phyloP scores from a whole-genome alignment of 352 stramenopile genomes.

The Pythium periplocum region DNA sequence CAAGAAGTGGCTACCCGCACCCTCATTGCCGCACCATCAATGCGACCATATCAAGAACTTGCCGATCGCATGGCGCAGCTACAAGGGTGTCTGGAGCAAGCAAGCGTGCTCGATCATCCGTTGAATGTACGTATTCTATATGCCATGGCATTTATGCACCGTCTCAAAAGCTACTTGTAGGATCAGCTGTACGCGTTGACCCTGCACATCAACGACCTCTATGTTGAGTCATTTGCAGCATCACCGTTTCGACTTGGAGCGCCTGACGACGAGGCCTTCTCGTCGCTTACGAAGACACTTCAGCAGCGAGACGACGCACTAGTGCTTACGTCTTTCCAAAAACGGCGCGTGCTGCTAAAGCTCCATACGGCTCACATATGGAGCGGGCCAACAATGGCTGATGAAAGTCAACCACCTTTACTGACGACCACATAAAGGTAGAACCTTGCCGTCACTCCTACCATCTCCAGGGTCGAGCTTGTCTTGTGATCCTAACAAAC shows the following conservation, averaged over 20 bases:
- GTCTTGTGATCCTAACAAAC: too few species aligned
- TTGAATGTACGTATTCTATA: conserved; percentile 5
- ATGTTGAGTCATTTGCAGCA: conserved; percentile 39
- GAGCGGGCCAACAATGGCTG: too few species aligned
- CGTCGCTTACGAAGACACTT: conserved; percentile 19
- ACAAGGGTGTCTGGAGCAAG: conserved; percentile 1
- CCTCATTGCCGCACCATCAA: neutral
- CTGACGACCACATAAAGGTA: too few species aligned
- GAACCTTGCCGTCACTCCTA: too few species aligned
- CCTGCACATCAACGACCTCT: conserved; percentile 30
- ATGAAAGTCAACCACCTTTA: too few species aligned
- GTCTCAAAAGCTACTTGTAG: conserved; percentile 11
- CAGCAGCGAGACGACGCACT: conserved; percentile 28
- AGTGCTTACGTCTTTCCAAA: conserved; percentile 24
- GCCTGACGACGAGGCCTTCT: conserved; percentile 19
- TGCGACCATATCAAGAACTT: conserved; percentile 11
- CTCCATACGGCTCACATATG: conserved; percentile 5
- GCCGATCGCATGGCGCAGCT: neutral
- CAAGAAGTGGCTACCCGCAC: neutral
- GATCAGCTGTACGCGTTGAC: conserved; percentile 34
- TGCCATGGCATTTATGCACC: neutral
- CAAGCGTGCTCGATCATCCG: conserved; percentile 3
- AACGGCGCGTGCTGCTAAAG: conserved; percentile 33
- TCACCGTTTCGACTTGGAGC: conserved; percentile 28
- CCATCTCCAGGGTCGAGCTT: too few species aligned